These are phyloP conservation scores for Xanthoconium purpureum DNA, from an alignment of 768 basidiomycete species.

Conservation along the genomic window DNA sequence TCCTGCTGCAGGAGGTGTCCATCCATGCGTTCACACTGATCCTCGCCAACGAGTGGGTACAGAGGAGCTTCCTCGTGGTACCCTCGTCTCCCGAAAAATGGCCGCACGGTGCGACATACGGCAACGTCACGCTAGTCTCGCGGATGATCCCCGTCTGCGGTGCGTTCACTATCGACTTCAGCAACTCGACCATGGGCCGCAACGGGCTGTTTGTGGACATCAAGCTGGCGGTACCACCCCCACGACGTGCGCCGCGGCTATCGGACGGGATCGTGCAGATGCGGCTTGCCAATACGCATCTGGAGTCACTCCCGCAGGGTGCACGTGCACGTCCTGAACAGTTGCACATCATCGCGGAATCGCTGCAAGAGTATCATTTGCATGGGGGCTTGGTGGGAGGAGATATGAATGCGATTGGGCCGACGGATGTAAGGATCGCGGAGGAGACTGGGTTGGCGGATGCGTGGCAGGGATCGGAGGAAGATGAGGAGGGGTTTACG, in stretches of 20 bases:
- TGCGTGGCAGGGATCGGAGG: conserved; percentile 50
- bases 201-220: conserved; percentile 59
- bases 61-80: conserved; percentile 53
- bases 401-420: conserved; percentile 67
- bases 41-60: conserved; percentile 60
- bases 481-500: conserved; percentile 49
- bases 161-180: conserved; percentile 52
- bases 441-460: conserved; percentile 51
- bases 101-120: conserved; percentile 50
- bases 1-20: conserved; percentile 71
- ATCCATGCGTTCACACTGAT: conserved; percentile 43
- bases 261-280: conserved; percentile 43
- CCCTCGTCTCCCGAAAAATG: conserved; percentile 56
- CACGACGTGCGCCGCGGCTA: conserved; percentile 29
- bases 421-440: conserved; percentile 43
- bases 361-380: conserved; percentile 46
- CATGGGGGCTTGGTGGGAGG: conserved; percentile 64
- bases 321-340: conserved; percentile 47
- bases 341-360: conserved; percentile 47
- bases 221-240: conserved; percentile 39
- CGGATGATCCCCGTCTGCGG: conserved; percentile 48
- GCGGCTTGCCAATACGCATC: conserved; percentile 69
- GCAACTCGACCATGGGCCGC: conserved; percentile 47
- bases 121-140: conserved; percentile 70
- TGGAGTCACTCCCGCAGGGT: conserved; percentile 60